These are phyloP conservation scores for Lentinula raphanica DNA, from an alignment of 768 basidiomycete genomes.

Conservation along the genomic window DNA sequence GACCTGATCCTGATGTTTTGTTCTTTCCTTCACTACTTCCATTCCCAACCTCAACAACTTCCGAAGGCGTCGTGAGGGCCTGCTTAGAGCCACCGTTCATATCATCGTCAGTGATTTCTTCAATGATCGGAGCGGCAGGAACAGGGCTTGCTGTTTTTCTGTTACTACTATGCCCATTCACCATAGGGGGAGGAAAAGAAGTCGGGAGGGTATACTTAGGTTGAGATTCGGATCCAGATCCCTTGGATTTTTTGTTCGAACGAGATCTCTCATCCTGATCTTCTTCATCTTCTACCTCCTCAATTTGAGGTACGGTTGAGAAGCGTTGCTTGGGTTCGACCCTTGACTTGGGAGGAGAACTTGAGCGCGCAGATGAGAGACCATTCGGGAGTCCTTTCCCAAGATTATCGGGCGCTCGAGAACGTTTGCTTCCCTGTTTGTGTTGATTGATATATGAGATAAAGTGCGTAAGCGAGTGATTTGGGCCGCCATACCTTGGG, in stretches of 20 bases:
- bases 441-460: not conserved
- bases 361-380: constrained; percentile 12
- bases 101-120: constrained; percentile 30
- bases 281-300: constrained; percentile 32
- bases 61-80: constrained; percentile 18
- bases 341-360: constrained; percentile 4
- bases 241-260: constrained; percentile 45
- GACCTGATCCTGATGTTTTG: constrained; percentile 15
- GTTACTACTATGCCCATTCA: constrained; percentile 2
- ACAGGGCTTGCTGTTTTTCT: constrained; percentile 1
- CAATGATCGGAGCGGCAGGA: constrained; percentile 13
- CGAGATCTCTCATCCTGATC: constrained; percentile 32
- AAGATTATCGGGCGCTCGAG: constrained; percentile 61
- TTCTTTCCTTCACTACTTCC: not conserved
- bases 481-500: constrained; percentile 48
- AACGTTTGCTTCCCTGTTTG: constrained; percentile 68
- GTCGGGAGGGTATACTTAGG: not conserved
- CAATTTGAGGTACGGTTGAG: constrained; percentile 13
- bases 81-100: not conserved
- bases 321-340: constrained; percentile 1
- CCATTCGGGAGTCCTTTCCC: constrained; percentile 26
- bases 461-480: not conserved
- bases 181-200: not conserved
- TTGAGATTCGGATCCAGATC: constrained; percentile 13
- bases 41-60: constrained; percentile 23